Base-by-base conservation (phyloP, 257 asterid genomes). In the Osmanthus fragrans region DNA sequence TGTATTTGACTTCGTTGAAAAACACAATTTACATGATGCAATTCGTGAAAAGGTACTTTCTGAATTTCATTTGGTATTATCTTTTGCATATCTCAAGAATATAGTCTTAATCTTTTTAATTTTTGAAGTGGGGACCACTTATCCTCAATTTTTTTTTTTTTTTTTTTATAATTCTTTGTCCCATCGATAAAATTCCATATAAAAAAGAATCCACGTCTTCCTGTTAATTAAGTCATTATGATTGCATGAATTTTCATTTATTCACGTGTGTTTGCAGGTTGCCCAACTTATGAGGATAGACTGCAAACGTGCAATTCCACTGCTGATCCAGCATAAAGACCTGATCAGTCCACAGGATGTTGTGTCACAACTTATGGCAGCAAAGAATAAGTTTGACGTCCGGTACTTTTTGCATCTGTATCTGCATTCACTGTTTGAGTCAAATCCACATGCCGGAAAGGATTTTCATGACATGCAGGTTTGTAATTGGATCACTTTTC, bases 391-490 rank as follows among this genome's bases (percentile, higher is more conserved):
- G 80, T 87, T 97, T 51, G 96, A 96, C 77, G 82, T 83, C 72
- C 86, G 93, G 71, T 82, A 80, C 83, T 88, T 88, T 82, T 84
- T 92, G 84, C 92, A 88, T 84, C 85, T 86, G 56, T 95, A 95
- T 82, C 88, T 96, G 74, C 97, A 94, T 86, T 77, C 94, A 54
- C 77, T 96, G 82, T 94, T 92, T 76, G 94, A 82, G 90, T 84
- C 88, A 74, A 88, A 88, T 86, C 94, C 98, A 58, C 91, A 89
- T 82, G 97, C 96, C 74, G 99, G 99, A 81, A 89, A 90, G 85
- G 99, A 91, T 82, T 92, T 78, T 82, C 99, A 96, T 83, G 99
- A 96, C 84, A 94, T 96, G 92, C 99, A 96, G 98, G 99, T 96
- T 80, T 76, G 87, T 81, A 25, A 67, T 72, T 77, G 70, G 21